Conservation (phyloP, 2,329 filamentous ascomycete genomes). For the Cryphonectria radicalis region DNA sequence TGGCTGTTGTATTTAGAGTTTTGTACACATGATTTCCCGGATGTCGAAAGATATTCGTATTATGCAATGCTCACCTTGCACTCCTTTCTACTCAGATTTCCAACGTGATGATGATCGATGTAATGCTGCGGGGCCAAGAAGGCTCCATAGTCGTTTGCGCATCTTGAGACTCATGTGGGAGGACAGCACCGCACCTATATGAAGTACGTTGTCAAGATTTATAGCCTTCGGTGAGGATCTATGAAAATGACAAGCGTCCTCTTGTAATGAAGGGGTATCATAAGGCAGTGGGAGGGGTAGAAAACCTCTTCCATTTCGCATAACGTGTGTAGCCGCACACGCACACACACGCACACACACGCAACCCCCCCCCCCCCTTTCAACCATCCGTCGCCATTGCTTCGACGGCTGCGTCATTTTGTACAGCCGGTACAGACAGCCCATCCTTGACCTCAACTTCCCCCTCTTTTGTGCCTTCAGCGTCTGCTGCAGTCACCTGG, state of each 20-base stretch:
- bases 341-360: too few species aligned
- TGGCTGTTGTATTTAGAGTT: neutral
- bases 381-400: slow-evolving; percentile 11
- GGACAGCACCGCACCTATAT: neutral
- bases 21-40: neutral
- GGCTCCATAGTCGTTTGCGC: neutral
- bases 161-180: neutral
- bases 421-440: neutral
- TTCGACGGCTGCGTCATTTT: slow-evolving; percentile 10
- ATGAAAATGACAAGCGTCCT: neutral
- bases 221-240: neutral
- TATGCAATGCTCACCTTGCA: neutral
- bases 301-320: neutral
- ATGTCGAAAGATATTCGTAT: neutral
- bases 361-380: too few species aligned
- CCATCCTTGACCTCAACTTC: slow-evolving; percentile 10
- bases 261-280: slow-evolving; percentile 22
- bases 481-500: neutral
- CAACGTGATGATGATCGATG: neutral
- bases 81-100: neutral
- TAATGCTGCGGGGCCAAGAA: neutral
- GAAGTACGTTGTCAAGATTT: neutral
- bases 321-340: neutral
- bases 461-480: neutral
- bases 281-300: slow-evolving; percentile 1